Evolutionary conservation across 1,284 basidiomycete species (phyloP), one percentile per base, ranked within the genome.

Genomic region (Apiotrichum siamense): DNA sequence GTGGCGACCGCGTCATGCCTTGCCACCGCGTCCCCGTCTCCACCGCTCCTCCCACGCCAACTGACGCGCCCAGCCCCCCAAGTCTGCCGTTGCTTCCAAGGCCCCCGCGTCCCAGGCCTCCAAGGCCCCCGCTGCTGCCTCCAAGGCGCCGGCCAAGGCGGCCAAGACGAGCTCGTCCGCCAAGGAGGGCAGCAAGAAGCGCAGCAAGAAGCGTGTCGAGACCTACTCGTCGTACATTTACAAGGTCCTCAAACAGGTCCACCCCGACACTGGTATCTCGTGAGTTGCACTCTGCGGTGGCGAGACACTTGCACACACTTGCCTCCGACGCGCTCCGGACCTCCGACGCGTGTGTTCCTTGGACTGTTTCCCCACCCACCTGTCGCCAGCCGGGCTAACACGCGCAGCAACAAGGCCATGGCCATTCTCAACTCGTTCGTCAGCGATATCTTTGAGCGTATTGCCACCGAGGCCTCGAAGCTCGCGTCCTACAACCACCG

Each of bases 171-270:
- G 51, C 10, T 54, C 52, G 7, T 35, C 39, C 26, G 25, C 49
- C 47, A 52, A 46, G 46, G 52, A 51, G 49, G 52, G 49, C 27
- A 46, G 47, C 52, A 57, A 54, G 56, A 50, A 90, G 84, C 85
- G 86, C 79, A 80, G 86, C 77, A 87, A 86, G 79, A 92, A 90
- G 80, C 75, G 83, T 87, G 82, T 70, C 64, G 89, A 92, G 78
- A 89, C 88, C 17, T 92, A 92, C 80, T 87, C 86, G 50, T 90
- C 88, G 4, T 93, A 93, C 79, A 91, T 93, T 75, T 92, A 92
- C 82, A 93, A 92, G 69, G 75, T 75, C 62, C 67, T 75, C 59
- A 75, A 75, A 71, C 73, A 74, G 68, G 91, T 96, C 55, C 91
- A 96, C 79, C 92, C 91, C 50, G 92, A 97, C 73, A 94, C 88